Evolutionary conservation across 106 monocot species (phyloP).

Genomic region (Platanthera zijinensis): DNA sequence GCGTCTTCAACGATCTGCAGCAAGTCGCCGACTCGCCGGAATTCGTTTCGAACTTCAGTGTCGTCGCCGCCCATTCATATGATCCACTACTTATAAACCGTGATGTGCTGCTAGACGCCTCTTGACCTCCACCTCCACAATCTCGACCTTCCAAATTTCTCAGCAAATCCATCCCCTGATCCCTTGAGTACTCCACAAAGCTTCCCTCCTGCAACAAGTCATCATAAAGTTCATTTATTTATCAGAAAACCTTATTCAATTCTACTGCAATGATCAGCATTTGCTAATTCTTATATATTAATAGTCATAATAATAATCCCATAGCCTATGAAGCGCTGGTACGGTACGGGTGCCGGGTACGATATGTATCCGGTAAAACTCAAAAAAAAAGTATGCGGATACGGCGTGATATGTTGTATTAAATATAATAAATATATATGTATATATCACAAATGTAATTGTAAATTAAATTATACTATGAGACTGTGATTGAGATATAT

Average conservation of each 20-base stretch:
- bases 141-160: conserved; percentile 22
- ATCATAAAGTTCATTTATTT: background rate
- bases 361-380: background rate
- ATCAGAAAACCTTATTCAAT: background rate
- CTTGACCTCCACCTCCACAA: background rate
- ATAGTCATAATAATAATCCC: too few relatives aligned
- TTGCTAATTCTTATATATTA: too few relatives aligned
- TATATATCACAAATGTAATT: too few relatives aligned
- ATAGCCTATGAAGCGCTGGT: too few relatives aligned
- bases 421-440: too few relatives aligned
- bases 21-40: background rate
- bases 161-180: conserved; percentile 20
- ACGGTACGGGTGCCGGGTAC: too few relatives aligned
- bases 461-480: too few relatives aligned
- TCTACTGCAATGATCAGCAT: background rate
- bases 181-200: conserved; percentile 4
- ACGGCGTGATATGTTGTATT: too few relatives aligned
- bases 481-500: too few relatives aligned
- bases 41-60: background rate
- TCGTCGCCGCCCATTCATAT: conserved; percentile 9
- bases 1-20: conserved; percentile 31
- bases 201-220: background rate
- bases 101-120: background rate
- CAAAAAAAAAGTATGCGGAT: background rate
- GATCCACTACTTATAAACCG: background rate